A percentile compares a stretch with the other conserved stretches of the same genome.
Conservation (phyloP, 345 rosid species). For the Microthlaspi erraticum region DNA sequence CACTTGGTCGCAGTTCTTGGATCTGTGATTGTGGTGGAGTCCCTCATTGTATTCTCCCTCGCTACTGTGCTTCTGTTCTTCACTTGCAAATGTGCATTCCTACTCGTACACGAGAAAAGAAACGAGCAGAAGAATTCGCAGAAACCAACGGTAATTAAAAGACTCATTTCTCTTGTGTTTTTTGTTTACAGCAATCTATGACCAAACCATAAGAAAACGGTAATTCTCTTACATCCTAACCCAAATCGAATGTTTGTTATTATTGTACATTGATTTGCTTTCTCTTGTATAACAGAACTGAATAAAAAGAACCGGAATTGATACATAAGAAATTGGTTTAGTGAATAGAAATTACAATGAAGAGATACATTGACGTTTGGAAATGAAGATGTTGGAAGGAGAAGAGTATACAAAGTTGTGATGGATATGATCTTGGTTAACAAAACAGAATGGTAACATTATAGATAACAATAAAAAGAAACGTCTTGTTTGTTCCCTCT, state of each 20-base stretch:
- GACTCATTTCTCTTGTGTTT: neutral
- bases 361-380: slow-evolving; percentile 8
- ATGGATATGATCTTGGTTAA: neutral
- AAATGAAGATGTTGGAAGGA: neutral
- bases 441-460: neutral
- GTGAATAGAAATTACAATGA: neutral
- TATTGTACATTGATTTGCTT: too few species aligned
- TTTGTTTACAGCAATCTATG: neutral
- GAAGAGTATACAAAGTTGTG: neutral
- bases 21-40: too few species aligned
- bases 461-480: neutral
- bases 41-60: too few species aligned
- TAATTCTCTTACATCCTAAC: neutral
- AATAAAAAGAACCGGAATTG: too few species aligned
- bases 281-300: too few species aligned
- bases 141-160: slow-evolving; percentile 45
- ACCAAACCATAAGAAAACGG: neutral
- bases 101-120: slow-evolving; percentile 59
- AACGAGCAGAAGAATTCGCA: slow-evolving; percentile 26
- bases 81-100: slow-evolving; percentile 79
- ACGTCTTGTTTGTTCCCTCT: slow-evolving; percentile 7
- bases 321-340: neutral
- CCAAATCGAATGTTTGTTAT: too few species aligned
- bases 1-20: too few species aligned
- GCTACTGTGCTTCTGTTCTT: too few species aligned